Base-by-base conservation (phyloP, 169 alveolate genomes). In the Plasmodium chabaudi region DNA sequence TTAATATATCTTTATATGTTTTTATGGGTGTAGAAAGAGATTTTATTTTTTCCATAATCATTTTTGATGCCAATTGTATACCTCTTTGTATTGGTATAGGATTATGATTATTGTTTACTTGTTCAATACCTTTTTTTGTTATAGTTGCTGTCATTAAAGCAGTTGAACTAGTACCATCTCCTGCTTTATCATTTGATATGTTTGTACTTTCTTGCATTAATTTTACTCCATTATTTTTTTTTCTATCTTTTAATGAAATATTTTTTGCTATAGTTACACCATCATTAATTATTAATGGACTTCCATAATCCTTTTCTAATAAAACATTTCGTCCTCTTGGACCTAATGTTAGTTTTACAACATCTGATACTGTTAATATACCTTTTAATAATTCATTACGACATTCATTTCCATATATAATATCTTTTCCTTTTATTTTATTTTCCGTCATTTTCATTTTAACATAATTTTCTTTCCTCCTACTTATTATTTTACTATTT, bases 141-240 rank as follows among this genome's bases (percentile, higher is more conserved):
- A 95, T 94, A 42, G 95, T 97, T 1, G 97, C 97, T 12, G 98
- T 96, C 72, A 96, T 93, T 56, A 95, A 87, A 1, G 98, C 93
- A n/a, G 98, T 96, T 34, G 98, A 94, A 1, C 98, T 95, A 2
- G 98, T 96, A 23, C 98, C 98, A 88, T 96, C 98, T 13, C 98
- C 98, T 5, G 98, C 98, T 69, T 95, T 91, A 74, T 96, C 97
- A 69, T 94, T 96, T 5, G 98, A 93, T n/a, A 95, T 95, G 42
- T 93, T 88, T 17, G 98, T 98, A 47, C 95, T 96, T 68, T 96
- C 97, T 74, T 95, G 97, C 87, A 95, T 95, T 57, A 96, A 74
- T 77, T 96, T 93, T 3, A 98, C 98, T 2, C 98, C 98, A 4
- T 96, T 95, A 77, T 96, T 95, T 79, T 88, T 93, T 65, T 93